A percentile compares a stretch with the other conserved stretches of the same genome.
Evolutionary conservation across 305 asterid species (phyloP).

Genomic region (Rubia tinctorum): DNA sequence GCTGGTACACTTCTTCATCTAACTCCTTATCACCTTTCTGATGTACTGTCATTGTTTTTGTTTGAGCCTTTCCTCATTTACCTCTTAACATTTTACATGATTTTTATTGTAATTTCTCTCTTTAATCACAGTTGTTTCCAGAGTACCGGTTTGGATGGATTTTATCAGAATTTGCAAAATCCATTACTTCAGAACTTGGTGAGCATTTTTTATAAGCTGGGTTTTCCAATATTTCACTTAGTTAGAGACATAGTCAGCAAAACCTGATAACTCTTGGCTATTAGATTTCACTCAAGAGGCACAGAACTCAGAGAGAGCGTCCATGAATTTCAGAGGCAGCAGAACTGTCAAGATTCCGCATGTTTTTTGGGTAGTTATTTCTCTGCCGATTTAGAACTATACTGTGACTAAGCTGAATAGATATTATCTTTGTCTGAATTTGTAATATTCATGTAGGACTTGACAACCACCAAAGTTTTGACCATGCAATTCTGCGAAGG

Average conservation of each 20-base stretch:
- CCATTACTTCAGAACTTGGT: constrained; percentile 90
- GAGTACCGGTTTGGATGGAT: constrained; percentile 90
- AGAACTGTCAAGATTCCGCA: constrained; percentile 61
- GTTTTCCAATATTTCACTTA: background rate
- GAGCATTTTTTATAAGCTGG: constrained; percentile 22
- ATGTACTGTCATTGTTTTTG: background rate
- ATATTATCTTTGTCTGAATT: constrained; percentile 14
- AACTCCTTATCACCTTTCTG: background rate
- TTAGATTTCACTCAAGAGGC: constrained; percentile 93
- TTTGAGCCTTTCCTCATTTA: background rate
- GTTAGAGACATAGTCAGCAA: background rate
- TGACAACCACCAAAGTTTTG: constrained; percentile 77
- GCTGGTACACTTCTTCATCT: background rate
- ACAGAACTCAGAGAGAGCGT: constrained; percentile 67
- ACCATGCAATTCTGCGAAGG: constrained; percentile 92
- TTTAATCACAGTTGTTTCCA: constrained; percentile 59
- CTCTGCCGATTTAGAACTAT: background rate
- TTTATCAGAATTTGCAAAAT: constrained; percentile 71
- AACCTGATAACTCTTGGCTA: constrained; percentile 17
- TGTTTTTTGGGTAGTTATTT: constrained; percentile 68
- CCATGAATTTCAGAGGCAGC: constrained; percentile 56
- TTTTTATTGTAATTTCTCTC: constrained; percentile 24
- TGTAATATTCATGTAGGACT: constrained; percentile 49
- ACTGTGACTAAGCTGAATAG: background rate
- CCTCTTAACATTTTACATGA: constrained; percentile 16